Conservation (phyloP, 192 early-diverging fungal species). For the Backusella macrospora region DNA sequence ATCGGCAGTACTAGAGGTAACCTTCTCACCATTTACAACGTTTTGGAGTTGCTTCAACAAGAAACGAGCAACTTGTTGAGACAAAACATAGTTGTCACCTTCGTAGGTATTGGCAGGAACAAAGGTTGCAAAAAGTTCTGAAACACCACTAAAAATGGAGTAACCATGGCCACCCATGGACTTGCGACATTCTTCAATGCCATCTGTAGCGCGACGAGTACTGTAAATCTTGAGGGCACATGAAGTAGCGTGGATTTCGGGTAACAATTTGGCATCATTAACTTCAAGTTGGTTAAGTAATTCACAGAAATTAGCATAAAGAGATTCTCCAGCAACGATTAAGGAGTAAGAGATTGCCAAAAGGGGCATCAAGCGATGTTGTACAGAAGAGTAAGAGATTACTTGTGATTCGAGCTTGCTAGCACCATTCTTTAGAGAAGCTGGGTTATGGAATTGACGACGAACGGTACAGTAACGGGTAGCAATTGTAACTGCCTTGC, state of each 20-base stretch:
- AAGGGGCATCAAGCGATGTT: slow-evolving; percentile 65
- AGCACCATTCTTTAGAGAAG: slow-evolving; percentile 30
- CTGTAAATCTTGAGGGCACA: slow-evolving; percentile 69
- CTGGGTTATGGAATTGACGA: slow-evolving; percentile 60
- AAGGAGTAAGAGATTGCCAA: slow-evolving; percentile 67
- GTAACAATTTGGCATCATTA: slow-evolving; percentile 58
- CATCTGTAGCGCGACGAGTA: slow-evolving; percentile 56
- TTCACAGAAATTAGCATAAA: slow-evolving; percentile 51
- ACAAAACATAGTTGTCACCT: slow-evolving; percentile 69
- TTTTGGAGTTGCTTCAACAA: slow-evolving; percentile 64
- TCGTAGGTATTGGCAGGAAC: slow-evolving; percentile 64
- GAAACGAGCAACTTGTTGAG: slow-evolving; percentile 75
- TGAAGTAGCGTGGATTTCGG: slow-evolving; percentile 68
- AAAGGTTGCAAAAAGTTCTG: slow-evolving; percentile 61
- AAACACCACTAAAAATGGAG: slow-evolving; percentile 68
- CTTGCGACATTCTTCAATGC: slow-evolving; percentile 73
- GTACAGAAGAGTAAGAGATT: slow-evolving; percentile 70
- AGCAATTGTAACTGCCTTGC: slow-evolving; percentile 65
- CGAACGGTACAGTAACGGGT: slow-evolving; percentile 68
- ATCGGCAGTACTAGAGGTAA: slow-evolving; percentile 32
- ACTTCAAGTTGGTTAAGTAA: slow-evolving; percentile 53
- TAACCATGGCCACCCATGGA: slow-evolving; percentile 77
- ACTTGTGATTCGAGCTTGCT: slow-evolving; percentile 59
- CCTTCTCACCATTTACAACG: slow-evolving; percentile 44
- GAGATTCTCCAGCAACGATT: slow-evolving; percentile 57